Base-by-base conservation (phyloP, 2,329 filamentous ascomycete species). In the Phaeosphaeriaceae sp. region DNA sequence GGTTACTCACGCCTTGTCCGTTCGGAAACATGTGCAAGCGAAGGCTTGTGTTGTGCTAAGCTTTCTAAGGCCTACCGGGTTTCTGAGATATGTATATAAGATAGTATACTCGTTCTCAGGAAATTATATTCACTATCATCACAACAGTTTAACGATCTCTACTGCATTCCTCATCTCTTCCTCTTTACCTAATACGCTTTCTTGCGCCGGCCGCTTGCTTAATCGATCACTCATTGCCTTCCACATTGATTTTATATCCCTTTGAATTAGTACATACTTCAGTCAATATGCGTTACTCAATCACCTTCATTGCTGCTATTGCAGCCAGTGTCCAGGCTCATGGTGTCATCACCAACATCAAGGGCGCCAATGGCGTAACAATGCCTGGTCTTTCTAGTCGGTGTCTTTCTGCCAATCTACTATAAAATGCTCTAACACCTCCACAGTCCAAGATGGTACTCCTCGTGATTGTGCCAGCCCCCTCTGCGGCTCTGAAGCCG, bases 381-480 rank as follows among this genome's bases (percentile, higher is more conserved):
- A 86, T 87, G 83, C 82, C 84, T 28, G 84, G 81, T 68, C 79
- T 87, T 39, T 80, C 81, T 13, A 75, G 77, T 79, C 70, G 56
- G 68, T 29, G n/a, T n/a, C n/a, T 45, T 30, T 36, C 17, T 11
- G n/a, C 9, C 16, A 36, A 17, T 29, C 37, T 46, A 34, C 11
- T n/a, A n/a, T 15, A 42, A 28, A 26, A 18, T 26, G 13, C 37
- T 41, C 56, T 61, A 48, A 67, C 48, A 43, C 45, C 15, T 18
- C 36, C 21, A 42, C 48, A 84, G 83, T 87, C 56, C 76, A 78
- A 38, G 85, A 88, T 53, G 85, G 85, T 62, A 88, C 86, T 54
- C 86, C 85, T 42, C 84, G 86, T 64, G 85, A 88, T 74, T 88
- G 85, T 71, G 77, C 82, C 42, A 77, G 76, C 61, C 83, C 85